Percentiles rank a stretch among this genome's conserved stretches.
Conservation (phyloP, 2,329 filamentous ascomycete genomes). For the Trichoderma harzianum region DNA sequence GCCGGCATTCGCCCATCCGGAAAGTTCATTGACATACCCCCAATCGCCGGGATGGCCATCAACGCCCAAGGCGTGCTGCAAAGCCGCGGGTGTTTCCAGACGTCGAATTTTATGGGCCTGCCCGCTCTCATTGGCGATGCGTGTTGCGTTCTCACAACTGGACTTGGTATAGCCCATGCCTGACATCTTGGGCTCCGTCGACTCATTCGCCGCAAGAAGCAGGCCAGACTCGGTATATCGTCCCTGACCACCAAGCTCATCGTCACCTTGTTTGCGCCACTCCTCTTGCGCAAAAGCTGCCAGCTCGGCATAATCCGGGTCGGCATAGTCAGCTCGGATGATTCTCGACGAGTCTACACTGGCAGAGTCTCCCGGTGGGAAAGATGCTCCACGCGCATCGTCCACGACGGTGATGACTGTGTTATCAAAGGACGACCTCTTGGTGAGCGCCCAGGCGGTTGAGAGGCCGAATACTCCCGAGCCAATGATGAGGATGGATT, state of each 20-base stretch:
- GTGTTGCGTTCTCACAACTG: slow-evolving; percentile 59
- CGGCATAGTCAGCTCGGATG: slow-evolving; percentile 74
- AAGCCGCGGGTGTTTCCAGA: slow-evolving; percentile 43
- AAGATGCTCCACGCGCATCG: slow-evolving; percentile 48
- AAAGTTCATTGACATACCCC: slow-evolving; percentile 71
- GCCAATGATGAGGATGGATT: slow-evolving; percentile 64
- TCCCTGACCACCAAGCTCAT: slow-evolving; percentile 57
- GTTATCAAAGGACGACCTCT: slow-evolving; percentile 52
- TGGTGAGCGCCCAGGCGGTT: slow-evolving; percentile 65
- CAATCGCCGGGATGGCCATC: slow-evolving; percentile 55
- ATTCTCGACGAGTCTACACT: slow-evolving; percentile 63
- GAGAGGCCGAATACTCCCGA: slow-evolving; percentile 62
- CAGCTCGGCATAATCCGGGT: slow-evolving; percentile 71
- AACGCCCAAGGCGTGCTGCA: slow-evolving; percentile 45
- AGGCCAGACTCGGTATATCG: slow-evolving; percentile 71
- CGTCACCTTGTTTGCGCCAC: slow-evolving; percentile 60
- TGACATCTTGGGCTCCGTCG: slow-evolving; percentile 35
- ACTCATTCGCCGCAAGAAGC: slow-evolving; percentile 56
- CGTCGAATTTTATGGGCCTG: slow-evolving; percentile 40
- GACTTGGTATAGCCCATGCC: slow-evolving; percentile 57
- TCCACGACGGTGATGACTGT: slow-evolving; percentile 60
- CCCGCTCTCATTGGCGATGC: slow-evolving; percentile 41
- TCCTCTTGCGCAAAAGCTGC: slow-evolving; percentile 65
- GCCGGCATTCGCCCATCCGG: slow-evolving; percentile 79
- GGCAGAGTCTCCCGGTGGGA: slow-evolving; percentile 57